Base-by-base conservation (phyloP, 148 eudicot species). In the Nepenthes gracilis region DNA sequence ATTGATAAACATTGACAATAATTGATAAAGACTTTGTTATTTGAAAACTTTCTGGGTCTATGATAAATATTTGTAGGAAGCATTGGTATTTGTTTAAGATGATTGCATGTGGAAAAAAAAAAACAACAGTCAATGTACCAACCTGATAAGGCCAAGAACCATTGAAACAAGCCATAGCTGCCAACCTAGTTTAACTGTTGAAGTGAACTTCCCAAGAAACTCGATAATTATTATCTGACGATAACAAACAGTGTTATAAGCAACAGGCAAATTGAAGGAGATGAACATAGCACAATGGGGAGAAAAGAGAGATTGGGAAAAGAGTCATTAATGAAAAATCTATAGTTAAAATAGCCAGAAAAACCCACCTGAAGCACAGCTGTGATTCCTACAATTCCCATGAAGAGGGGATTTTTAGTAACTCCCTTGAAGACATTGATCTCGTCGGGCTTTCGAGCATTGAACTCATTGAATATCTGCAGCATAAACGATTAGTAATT, bases 401-500 rank as follows among this genome's bases (percentile, higher is more conserved):
- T 68, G 77, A 90, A 90, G 51, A 90, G 82, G 59, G 12, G 72
- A 62, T 90, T 90, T 59, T 73, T 79, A 33, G 79, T 67, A 59
- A 86, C 64, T 23, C 97, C 97, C 12, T 60, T 70, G 33, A 90
- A 90, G 54, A 90, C 81, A 59, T 90, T 90, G 33, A 86, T 11
- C 65, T 82, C 79, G 7, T 90, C 97, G 35, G 97, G 97, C 70
- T 90, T 86, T 56, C 97, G 73, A 55, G 97, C 83, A 70, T 90
- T 90, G 68, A 90, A 78, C 79, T 90, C 97, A 3, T 90, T 90
- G 74, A 86, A 86, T 73, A 90, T 78, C 96, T 89, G 85, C 36
- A 66, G 35, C 63, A 68, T 43, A 32, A 35, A 47, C 36, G 45
- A 51, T 36, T 48, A 55, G 33, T 58, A 10, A 35, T 45, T 45